Evolutionary conservation across 345 rosid species (phyloP).

Genomic region (Lepidium aucheri): DNA sequence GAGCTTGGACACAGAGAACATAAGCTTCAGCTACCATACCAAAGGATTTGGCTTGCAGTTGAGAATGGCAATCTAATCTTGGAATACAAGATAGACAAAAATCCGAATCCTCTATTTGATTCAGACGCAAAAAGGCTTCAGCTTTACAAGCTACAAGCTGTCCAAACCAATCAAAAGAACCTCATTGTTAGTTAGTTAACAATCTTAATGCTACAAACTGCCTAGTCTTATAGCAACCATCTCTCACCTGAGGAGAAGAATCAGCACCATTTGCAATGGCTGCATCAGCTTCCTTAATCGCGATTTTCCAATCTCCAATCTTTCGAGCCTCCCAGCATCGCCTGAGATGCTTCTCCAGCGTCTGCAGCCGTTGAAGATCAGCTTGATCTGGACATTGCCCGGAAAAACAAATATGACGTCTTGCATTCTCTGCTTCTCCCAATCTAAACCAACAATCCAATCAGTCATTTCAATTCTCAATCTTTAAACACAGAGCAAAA

Average conservation of each 20-base stretch:
- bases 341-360: constrained; percentile 69
- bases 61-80: constrained; percentile 27
- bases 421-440: constrained; percentile 68
- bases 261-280: constrained; percentile 74
- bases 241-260: constrained; percentile 66
- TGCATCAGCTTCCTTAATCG: constrained; percentile 61
- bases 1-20: constrained; percentile 58
- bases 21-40: constrained; percentile 79
- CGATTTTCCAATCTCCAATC: constrained; percentile 70
- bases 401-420: constrained; percentile 47
- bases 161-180: constrained; percentile 11
- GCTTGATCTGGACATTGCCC: constrained; percentile 66
- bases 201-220: neutral
- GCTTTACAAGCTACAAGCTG: constrained; percentile 88
- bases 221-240: neutral
- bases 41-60: constrained; percentile 32
- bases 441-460: constrained; percentile 41
- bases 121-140: constrained; percentile 80
- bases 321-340: constrained; percentile 67
- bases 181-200: constrained; percentile 10
- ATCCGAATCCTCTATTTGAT: constrained; percentile 64
- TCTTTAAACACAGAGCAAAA: neutral
- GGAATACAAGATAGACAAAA: constrained; percentile 42
- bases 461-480: neutral
- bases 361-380: constrained; percentile 64